These are phyloP conservation scores for Camelina neglecta DNA, from an alignment of 345 rosid species.

Conservation along the genomic window DNA sequence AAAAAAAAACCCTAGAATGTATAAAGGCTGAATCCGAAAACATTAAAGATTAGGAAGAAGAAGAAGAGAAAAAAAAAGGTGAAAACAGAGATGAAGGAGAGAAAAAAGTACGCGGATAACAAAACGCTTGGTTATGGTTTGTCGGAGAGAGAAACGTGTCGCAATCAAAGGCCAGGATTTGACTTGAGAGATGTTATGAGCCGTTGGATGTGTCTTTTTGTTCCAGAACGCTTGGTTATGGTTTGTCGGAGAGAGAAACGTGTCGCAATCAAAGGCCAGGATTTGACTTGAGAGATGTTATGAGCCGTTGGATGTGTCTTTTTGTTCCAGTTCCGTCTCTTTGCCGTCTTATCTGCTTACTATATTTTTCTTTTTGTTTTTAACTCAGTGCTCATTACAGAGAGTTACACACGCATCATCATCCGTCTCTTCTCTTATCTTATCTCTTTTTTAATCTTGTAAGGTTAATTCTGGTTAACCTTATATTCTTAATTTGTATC, in stretches of 20 bases:
- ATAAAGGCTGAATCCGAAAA: conserved; percentile 2
- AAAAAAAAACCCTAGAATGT: conserved; percentile 16
- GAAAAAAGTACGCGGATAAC: conserved; percentile 36
- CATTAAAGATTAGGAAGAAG: background rate
- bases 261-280: conserved; percentile 36
- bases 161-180: conserved; percentile 26
- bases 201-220: conserved; percentile 41
- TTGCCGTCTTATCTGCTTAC: conserved; percentile 35
- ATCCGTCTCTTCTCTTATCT: conserved; percentile 11
- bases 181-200: conserved; percentile 15
- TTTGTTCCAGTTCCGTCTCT: conserved; percentile 24
- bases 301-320: conserved; percentile 43
- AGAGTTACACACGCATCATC: background rate
- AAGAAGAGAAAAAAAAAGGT: background rate
- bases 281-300: conserved; percentile 17
- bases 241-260: conserved; percentile 43
- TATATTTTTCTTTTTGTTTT: background rate
- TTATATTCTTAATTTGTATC: background rate
- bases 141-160: conserved; percentile 46
- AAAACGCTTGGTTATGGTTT: conserved; percentile 43
- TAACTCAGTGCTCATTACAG: conserved; percentile 21
- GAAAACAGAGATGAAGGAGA: conserved; percentile 13
- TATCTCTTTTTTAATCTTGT: background rate
- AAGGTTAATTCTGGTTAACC: background rate
- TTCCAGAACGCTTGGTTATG: no score